phyloP scores from a whole-genome alignment of 1,139 yeast species.

The Kazachstania sp. region DNA sequence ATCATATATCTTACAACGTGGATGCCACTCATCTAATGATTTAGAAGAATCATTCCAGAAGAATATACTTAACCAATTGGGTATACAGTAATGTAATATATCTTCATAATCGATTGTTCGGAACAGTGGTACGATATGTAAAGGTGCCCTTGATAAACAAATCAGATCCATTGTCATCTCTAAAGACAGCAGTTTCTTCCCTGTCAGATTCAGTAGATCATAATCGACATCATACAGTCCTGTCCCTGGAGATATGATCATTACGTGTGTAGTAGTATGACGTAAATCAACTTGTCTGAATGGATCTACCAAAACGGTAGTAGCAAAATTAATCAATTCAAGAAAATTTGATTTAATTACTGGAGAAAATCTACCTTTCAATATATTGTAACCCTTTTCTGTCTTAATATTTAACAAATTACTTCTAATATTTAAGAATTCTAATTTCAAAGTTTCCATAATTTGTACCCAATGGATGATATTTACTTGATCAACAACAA shows the following conservation, averaged over 20 bases:
- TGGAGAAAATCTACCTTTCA: slow-evolving; percentile 60
- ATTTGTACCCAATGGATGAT: slow-evolving; percentile 83
- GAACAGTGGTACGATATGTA: slow-evolving; percentile 85
- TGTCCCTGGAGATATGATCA: slow-evolving; percentile 83
- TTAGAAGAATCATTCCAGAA: slow-evolving; percentile 60
- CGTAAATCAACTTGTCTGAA: slow-evolving; percentile 79
- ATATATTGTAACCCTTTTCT: slow-evolving; percentile 32
- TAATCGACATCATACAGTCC: slow-evolving; percentile 91
- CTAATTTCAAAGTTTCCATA: slow-evolving; percentile 78
- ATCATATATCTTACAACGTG: slow-evolving; percentile 88
- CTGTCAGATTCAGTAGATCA: slow-evolving; percentile 63
- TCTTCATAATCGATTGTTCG: slow-evolving; percentile 53
- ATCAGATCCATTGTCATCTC: slow-evolving; percentile 86
- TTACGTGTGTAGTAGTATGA: slow-evolving; percentile 78
- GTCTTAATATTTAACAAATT: slow-evolving; percentile 53
- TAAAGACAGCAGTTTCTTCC: slow-evolving; percentile 62
- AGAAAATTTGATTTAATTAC: slow-evolving; percentile 82
- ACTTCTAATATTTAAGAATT: slow-evolving; percentile 72
- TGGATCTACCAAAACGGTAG: slow-evolving; percentile 70
- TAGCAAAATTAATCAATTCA: slow-evolving; percentile 80
- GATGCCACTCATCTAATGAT: slow-evolving; percentile 59
- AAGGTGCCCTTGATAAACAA: slow-evolving; percentile 82
- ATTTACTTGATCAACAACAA: slow-evolving; percentile 91
- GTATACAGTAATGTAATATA: slow-evolving; percentile 65
- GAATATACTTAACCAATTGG: slow-evolving; percentile 93